These are phyloP conservation scores for Halenospora varia DNA, from an alignment of 495 filamentous ascomycete species.

Conservation along the genomic window DNA sequence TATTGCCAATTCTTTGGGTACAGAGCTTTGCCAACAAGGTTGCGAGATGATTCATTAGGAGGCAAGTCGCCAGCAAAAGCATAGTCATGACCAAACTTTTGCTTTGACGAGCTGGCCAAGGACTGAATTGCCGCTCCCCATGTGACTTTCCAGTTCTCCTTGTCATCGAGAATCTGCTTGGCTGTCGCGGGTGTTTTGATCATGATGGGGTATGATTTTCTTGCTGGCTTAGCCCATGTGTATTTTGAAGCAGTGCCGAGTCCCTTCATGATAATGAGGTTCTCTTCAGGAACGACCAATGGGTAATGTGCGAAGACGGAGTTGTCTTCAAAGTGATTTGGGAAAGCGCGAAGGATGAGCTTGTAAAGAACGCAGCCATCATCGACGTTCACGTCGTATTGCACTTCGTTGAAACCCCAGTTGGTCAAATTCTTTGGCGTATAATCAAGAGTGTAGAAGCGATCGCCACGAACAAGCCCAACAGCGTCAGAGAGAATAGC, in stretches of 20 bases:
- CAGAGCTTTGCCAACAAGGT: slow-evolving; percentile 57
- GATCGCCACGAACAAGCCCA: slow-evolving; percentile 77
- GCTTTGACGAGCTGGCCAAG: slow-evolving; percentile 44
- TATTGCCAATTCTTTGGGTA: slow-evolving; percentile 49
- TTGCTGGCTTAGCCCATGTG: slow-evolving; percentile 60
- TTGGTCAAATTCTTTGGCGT: slow-evolving; percentile 74
- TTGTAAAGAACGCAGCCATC: slow-evolving; percentile 87
- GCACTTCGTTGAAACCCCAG: slow-evolving; percentile 77
- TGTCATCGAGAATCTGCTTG: slow-evolving; percentile 57
- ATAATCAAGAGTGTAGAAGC: slow-evolving; percentile 77
- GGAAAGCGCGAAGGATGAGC: slow-evolving; percentile 74
- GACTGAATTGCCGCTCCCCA: slow-evolving; percentile 57
- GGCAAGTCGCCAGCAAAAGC: slow-evolving; percentile 52
- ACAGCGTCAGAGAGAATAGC: slow-evolving; percentile 85
- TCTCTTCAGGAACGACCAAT: slow-evolving; percentile 74
- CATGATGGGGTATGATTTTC: slow-evolving; percentile 45
- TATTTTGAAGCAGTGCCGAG: slow-evolving; percentile 70
- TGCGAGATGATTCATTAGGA: slow-evolving; percentile 39
- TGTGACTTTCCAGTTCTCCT: slow-evolving; percentile 56
- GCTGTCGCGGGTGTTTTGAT: slow-evolving; percentile 58
- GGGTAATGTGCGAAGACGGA: slow-evolving; percentile 88
- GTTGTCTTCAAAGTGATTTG: slow-evolving; percentile 71
- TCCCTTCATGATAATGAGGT: slow-evolving; percentile 64
- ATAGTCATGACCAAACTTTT: slow-evolving; percentile 43
- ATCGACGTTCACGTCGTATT: slow-evolving; percentile 68